A percentile compares a stretch with the other conserved stretches of the same genome.
These are phyloP conservation scores for Bipolaris cookei DNA, from an alignment of 2,329 filamentous ascomycete genomes.

Conservation along the genomic window DNA sequence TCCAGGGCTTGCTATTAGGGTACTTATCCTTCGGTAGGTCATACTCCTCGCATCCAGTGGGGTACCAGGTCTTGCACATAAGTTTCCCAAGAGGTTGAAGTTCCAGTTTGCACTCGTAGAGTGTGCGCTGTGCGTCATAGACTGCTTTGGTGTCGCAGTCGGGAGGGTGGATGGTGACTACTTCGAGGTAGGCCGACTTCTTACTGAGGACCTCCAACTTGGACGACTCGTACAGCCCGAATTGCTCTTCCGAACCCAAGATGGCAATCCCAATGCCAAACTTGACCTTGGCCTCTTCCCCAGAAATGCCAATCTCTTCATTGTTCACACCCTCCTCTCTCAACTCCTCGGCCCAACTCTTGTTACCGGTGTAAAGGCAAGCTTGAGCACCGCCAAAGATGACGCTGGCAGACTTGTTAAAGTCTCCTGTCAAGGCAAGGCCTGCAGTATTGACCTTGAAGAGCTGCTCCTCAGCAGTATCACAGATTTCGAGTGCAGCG, in stretches of 20 bases:
- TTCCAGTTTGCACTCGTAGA: constrained; percentile 42
- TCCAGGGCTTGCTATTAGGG: constrained; percentile 28
- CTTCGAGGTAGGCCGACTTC: constrained; percentile 45
- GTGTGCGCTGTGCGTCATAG: constrained; percentile 50
- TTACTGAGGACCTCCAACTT: constrained; percentile 26
- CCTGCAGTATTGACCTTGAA: constrained; percentile 62
- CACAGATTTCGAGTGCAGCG: constrained; percentile 70
- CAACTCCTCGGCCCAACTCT: constrained; percentile 51
- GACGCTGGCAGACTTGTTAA: constrained; percentile 76
- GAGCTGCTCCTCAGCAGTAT: constrained; percentile 70
- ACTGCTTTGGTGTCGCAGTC: constrained; percentile 54
- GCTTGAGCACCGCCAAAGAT: constrained; percentile 67
- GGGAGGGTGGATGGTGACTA: constrained; percentile 58
- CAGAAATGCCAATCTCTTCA: constrained; percentile 49
- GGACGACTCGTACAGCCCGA: constrained; percentile 40
- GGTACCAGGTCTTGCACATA: constrained; percentile 57
- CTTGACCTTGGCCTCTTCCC: constrained; percentile 56
- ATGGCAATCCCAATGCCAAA: constrained; percentile 59
- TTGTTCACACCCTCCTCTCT: constrained; percentile 25
- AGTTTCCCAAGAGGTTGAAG: constrained; percentile 62
- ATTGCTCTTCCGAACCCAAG: constrained; percentile 53
- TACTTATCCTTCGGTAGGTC: constrained; percentile 48
- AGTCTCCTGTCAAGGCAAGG: constrained; percentile 71
- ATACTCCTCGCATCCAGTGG: constrained; percentile 49
- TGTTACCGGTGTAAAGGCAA: constrained; percentile 50